Base-by-base conservation (phyloP, 2,329 filamentous ascomycete genomes). In the Podosphaera fusca region DNA sequence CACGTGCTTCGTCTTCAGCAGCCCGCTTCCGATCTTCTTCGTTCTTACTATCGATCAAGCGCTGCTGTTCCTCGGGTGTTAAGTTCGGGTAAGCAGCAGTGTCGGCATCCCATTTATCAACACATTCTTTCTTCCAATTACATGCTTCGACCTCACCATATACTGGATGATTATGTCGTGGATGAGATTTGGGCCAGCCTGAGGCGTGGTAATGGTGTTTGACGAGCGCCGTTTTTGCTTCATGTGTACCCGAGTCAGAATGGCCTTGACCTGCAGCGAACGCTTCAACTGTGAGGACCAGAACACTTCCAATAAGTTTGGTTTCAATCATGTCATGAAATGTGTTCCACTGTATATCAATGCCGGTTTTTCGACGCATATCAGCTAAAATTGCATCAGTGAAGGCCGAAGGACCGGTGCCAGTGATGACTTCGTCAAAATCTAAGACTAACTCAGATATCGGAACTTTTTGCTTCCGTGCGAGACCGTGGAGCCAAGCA, bases 181-280 rank as follows among this genome's bases (percentile, higher is more conserved):
- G 81, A 64, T 86, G 82, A 2, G 72, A 72, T 56, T 75, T 76
- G 2, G 82, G 83, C 83, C 83, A 86, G 59, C 79, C 77, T 1
- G 81, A 85, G 0, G 83, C 83, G 66, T 86, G 83, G 64, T 85
- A 87, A 67, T 85, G 81, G 65, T 87, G 83, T 67, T 81, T 83
- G 31, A 86, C 81, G 1, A 86, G 71, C 1, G 83, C 82, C 29
- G 75, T 74, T 55, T 80, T 73, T 1, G 81, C 74, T 55, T 82
- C 75, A 67, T 85, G 82, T 63, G 81, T 85, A 12, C 82, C 82
- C 0, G 81, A 84, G 64, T 85, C 77, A 0, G 82, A 85, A 67
- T 86, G 82, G 10, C 82, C 82, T 66, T 85, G 82, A 10, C 82
- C 82, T 0, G 82, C 82, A 12, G 82, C 82, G 62, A 85, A 85